A percentile compares a stretch with the other conserved stretches of the same genome.
These are phyloP conservation scores for Straminergon stramineum DNA, from an alignment of 225 moss, liverwort and hornwort species.

Conservation along the genomic window DNA sequence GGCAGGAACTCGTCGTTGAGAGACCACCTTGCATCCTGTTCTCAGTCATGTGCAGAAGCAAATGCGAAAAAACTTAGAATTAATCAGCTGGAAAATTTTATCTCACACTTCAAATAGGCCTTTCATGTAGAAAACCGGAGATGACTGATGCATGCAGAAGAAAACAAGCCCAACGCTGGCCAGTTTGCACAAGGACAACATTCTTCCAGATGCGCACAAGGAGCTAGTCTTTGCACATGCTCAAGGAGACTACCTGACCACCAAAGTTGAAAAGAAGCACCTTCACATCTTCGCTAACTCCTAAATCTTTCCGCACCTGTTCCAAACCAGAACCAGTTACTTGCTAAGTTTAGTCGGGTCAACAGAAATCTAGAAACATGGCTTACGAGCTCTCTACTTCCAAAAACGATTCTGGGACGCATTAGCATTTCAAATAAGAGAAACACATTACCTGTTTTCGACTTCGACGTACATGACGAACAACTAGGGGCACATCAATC, in stretches of 20 bases:
- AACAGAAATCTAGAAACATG: neutral
- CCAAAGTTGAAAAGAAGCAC: slow-evolving; percentile 87
- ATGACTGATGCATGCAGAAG: neutral
- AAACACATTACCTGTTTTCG: slow-evolving; percentile 43
- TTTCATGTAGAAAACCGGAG: neutral
- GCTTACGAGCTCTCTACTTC: neutral
- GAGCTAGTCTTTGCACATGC: neutral
- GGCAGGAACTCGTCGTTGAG: slow-evolving; percentile 71
- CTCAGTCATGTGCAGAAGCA: neutral
- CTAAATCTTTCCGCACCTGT: slow-evolving; percentile 71
- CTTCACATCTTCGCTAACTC: slow-evolving; percentile 47
- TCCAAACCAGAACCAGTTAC: neutral
- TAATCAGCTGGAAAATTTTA: neutral
- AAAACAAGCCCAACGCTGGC: neutral
- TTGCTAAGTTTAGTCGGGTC: neutral
- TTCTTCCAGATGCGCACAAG: neutral
- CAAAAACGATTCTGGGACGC: neutral
- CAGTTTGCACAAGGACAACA: neutral
- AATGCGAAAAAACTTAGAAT: neutral
- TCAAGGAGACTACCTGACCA: slow-evolving; percentile 56
- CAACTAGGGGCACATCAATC: slow-evolving; percentile 82
- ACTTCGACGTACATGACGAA: slow-evolving; percentile 60
- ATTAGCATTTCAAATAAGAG: neutral
- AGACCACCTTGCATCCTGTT: slow-evolving; percentile 73
- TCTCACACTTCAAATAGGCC: neutral